These are phyloP conservation scores for Mucor racemosus DNA, from an alignment of 371 early-diverging fungal species.

Conservation along the genomic window DNA sequence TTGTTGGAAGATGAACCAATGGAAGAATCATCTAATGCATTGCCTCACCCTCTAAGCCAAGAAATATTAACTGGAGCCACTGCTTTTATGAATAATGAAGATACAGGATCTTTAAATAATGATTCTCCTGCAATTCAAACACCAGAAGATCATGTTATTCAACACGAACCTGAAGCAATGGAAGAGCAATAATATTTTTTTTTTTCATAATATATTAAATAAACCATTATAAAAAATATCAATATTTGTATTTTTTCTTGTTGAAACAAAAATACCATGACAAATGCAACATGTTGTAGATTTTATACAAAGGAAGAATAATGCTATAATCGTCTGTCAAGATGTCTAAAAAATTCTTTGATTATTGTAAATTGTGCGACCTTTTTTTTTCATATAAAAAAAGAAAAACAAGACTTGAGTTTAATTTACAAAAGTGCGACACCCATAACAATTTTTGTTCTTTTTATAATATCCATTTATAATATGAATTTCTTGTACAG, in stretches of 20 bases:
- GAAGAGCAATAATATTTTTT: not conserved
- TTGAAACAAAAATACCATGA: no score
- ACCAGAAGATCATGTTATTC: constrained; percentile 12
- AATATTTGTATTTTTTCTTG: no score
- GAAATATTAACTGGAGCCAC: constrained; percentile 12
- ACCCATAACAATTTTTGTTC: not conserved
- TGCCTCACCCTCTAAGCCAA: constrained; percentile 17
- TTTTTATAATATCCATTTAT: not conserved
- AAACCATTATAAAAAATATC: no score
- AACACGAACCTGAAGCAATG: constrained; percentile 2
- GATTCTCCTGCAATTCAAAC: constrained; percentile 13
- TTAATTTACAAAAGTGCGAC: not conserved
- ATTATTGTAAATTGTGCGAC: no score
- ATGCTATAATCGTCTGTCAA: no score
- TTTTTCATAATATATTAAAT: no score
- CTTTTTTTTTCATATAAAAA: no score
- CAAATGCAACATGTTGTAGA: no score
- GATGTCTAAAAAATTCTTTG: no score
- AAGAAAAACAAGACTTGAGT: no score
- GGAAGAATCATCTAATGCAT: constrained; percentile 2
- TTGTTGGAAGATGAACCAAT: constrained; percentile 21
- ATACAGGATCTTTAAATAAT: constrained; percentile 9
- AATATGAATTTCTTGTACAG: constrained; percentile 27
- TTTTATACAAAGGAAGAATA: no score
- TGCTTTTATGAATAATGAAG: constrained; percentile 1